These are phyloP conservation scores for Nakazawaea pomicola DNA, from an alignment of 805 yeast species.

Conservation along the genomic window DNA sequence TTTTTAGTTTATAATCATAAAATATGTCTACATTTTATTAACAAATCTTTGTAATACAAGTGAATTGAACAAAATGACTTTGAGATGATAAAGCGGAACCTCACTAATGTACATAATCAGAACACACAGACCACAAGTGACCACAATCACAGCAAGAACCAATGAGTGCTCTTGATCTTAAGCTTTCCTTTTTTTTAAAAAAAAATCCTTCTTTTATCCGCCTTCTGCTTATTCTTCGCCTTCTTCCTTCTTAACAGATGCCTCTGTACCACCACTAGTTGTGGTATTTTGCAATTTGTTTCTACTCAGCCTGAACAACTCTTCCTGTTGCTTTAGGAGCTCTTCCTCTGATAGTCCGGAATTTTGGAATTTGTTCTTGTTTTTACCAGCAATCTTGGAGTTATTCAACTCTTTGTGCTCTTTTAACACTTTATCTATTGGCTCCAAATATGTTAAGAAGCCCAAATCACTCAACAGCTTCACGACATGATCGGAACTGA, in stretches of 20 bases:
- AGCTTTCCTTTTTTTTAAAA: background rate
- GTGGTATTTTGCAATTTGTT: slow-evolving; percentile 26
- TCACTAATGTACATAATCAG: too few relatives aligned
- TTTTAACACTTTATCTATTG: slow-evolving; percentile 69
- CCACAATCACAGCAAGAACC: too few relatives aligned
- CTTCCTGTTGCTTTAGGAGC: slow-evolving; percentile 86
- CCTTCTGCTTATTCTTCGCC: background rate
- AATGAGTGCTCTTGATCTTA: too few relatives aligned
- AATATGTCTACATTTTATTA: too few relatives aligned
- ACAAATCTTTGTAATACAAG: too few relatives aligned
- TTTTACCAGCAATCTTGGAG: slow-evolving; percentile 83
- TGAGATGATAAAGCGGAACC: too few relatives aligned
- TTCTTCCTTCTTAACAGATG: slow-evolving; percentile 10
- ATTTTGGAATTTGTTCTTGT: slow-evolving; percentile 88
- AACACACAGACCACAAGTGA: too few relatives aligned
- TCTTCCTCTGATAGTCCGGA: slow-evolving; percentile 93
- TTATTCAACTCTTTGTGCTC: slow-evolving; percentile 74
- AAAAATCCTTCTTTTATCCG: too few relatives aligned
- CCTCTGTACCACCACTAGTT: background rate
- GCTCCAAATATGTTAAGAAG: slow-evolving; percentile 77
- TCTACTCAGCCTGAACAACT: slow-evolving; percentile 59
- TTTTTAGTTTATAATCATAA: too few relatives aligned
- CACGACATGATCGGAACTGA: slow-evolving; percentile 93
- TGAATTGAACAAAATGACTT: too few relatives aligned
- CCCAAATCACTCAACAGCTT: slow-evolving; percentile 86